Evolutionary conservation across 2,329 filamentous ascomycete species (phyloP), one percentile per base, ranked within the genome.

Genomic region (Metarhizium sp.): DNA sequence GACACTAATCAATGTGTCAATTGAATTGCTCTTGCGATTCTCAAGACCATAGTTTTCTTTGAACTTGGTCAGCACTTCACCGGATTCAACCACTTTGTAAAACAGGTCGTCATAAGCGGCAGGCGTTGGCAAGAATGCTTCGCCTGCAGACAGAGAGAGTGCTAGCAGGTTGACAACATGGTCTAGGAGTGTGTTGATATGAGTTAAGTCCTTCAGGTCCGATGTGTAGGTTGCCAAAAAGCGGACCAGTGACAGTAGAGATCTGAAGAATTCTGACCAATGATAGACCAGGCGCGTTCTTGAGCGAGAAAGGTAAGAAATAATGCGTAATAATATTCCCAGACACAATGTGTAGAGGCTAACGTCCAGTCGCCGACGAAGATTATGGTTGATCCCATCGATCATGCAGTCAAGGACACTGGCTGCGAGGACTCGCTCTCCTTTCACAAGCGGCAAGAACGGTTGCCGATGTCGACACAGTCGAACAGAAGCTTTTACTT

Each of bases 41-140:
- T 73, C 74, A 16, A 87, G 71, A 4, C 75, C 73, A 69, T 94
- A 97, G 10, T 82, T 86, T 59, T 91, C 84, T 45, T 90, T 84
- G 73, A 97, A 96, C 66, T 89, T 90, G 36, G 79, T 75, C 25
- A 97, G 79, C 13, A 90, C 80, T 51, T 95, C 90, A 11, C 92
- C 90, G 2, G 87, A 88, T 71, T 99, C 94, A 30, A 97, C 91
- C 2, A 97, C 81, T 73, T 99, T 99, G 81, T 99, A 99, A 73
- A 99, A 97, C 0, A 99, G 78, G 66, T 99, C 94, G 64, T 99
- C 94, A 70, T 97, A 97, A 2, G 90, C 86, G 18, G 88, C 82
- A 0, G 91, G 86, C 34, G 88, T 89, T 0, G 92, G 94, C 7
- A 99, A 78, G 71, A 99, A 97, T 2, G 88, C 85, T 68, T 97